These are phyloP conservation scores for Teratosphaeria viscida DNA, from an alignment of 2,329 filamentous ascomycete species.

Conservation along the genomic window DNA sequence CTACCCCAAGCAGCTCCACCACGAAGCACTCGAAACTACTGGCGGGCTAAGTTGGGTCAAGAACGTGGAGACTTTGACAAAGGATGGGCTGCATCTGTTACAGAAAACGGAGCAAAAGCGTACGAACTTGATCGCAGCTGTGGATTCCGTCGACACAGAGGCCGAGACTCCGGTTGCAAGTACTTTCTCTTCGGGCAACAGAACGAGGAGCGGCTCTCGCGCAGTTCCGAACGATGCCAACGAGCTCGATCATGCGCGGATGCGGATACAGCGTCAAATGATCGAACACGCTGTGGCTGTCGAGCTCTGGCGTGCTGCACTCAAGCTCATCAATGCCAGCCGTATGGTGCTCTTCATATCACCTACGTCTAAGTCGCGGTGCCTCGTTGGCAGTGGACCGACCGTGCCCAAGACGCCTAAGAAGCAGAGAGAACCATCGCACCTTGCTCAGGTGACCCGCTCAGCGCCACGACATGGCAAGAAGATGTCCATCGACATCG, in stretches of 20 bases:
- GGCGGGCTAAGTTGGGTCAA: conserved; percentile 27
- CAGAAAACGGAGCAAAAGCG: conserved; percentile 22
- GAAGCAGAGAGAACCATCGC: not conserved
- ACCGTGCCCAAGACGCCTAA: not conserved
- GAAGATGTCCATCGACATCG: conserved; percentile 2
- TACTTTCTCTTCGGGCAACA: not conserved
- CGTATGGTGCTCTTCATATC: conserved; percentile 12
- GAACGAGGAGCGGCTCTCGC: not conserved
- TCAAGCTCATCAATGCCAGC: conserved; percentile 23
- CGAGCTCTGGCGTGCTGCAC: conserved; percentile 29
- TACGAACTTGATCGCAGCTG: not conserved
- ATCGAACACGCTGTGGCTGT: conserved; percentile 25
- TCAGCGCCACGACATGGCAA: not conserved
- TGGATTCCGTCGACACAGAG: conserved; percentile 1
- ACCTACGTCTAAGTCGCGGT: not conserved
- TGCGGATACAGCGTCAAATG: conserved; percentile 30
- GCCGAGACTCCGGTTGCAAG: not conserved
- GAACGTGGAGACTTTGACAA: conserved; percentile 18
- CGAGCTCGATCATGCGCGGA: conserved; percentile 28
- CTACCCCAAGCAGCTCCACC: conserved; percentile 28
- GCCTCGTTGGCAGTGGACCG: not conserved
- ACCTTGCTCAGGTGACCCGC: not conserved
- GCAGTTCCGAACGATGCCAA: conserved; percentile 6
- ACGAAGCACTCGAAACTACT: conserved; percentile 19
- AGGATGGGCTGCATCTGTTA: conserved; percentile 25